Percentiles rank a stretch among this genome's conserved stretches.
Conservation (phyloP, 495 filamentous ascomycete genomes). For the Hypoxylon lienhwacheense region DNA sequence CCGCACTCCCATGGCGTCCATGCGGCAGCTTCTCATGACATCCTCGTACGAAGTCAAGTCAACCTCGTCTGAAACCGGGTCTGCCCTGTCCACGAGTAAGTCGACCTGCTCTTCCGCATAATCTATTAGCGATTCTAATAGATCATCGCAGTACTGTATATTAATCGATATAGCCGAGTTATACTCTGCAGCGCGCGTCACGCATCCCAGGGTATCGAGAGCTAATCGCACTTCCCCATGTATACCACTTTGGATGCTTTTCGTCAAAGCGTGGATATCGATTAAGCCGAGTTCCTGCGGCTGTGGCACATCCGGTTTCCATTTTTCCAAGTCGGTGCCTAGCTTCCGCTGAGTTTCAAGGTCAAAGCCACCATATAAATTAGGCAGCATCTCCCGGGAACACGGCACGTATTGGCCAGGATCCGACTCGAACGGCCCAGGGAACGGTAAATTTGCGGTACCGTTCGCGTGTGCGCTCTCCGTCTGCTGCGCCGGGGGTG, state of each 20-base stretch:
- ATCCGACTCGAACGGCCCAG: constrained; percentile 40
- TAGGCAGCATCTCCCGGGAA: constrained; percentile 52
- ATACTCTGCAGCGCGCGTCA: constrained; percentile 62
- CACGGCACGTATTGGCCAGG: constrained; percentile 62
- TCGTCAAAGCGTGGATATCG: constrained; percentile 88
- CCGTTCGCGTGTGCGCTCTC: constrained; percentile 37
- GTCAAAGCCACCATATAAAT: constrained; percentile 67
- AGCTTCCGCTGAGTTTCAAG: constrained; percentile 61
- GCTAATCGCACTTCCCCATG: constrained; percentile 84
- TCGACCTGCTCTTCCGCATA: constrained; percentile 88
- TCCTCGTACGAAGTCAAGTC: constrained; percentile 84
- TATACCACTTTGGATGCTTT: constrained; percentile 90
- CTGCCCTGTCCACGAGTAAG: constrained; percentile 72
- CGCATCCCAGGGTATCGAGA: constrained; percentile 75
- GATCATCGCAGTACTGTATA: constrained; percentile 78
- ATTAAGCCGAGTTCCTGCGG: constrained; percentile 82
- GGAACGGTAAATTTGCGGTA: constrained; percentile 35
- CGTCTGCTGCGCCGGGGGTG: constrained; percentile 40
- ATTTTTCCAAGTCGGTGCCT: constrained; percentile 62
- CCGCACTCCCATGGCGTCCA: constrained; percentile 69
- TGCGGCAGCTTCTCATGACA: constrained; percentile 71
- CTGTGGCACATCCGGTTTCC: constrained; percentile 71
- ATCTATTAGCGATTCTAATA: constrained; percentile 85
- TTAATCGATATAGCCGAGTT: constrained; percentile 55
- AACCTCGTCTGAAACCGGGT: constrained; percentile 82